Base-by-base conservation (phyloP, 1,284 basidiomycete genomes). In the Austroboletus niveus region DNA sequence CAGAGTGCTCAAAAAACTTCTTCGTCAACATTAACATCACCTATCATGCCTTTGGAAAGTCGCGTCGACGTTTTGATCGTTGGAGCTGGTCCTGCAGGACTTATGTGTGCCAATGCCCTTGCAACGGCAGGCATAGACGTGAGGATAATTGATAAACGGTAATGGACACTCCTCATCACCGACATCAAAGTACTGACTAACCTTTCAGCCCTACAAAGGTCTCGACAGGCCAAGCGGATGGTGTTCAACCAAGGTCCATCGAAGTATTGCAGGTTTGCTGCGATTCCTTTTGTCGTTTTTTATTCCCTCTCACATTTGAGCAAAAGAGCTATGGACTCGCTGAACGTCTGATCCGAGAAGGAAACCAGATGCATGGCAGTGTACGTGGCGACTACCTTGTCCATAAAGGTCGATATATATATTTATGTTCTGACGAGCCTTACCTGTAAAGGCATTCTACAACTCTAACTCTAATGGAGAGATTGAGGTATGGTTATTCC, bases 381-480 rank as follows among this genome's bases (percentile, higher is more conserved):
- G 41, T 42, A 30, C 7, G 41, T 42, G 22, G n/a, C n/a, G 8
- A 8, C 3, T 20, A 5, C 1, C 8, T 20, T 39, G 15, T 2
- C 11, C 35, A 29, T 7, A 29, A 9, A 14, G 8, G 4, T 36
- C 8, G 27, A 29, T 24, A 24, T 24, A 5, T 24, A 27, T 27
- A 7, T 27, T 27, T 27, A 27, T 27, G 27, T 29, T 7, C 27
- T 29, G 27, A 29, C 27, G 27, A 29, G 27, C 7, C 10, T 31
- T 11, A 10, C 30, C 11, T 31, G 27, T n/a, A 40, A 49, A 88
- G 83, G 83, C 85, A 3, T 88, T 87, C 62, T 89, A 88, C 62
- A 85, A 86, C 55, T 84, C 87, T 7, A 71, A 74, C 30, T 62
- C 74, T 9, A 65, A 75, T 42, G 81, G 84, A n/a, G 82, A 79